phyloP scores from a whole-genome alignment of 352 stramenopile species.

The Thraustochytrium sp. region DNA sequence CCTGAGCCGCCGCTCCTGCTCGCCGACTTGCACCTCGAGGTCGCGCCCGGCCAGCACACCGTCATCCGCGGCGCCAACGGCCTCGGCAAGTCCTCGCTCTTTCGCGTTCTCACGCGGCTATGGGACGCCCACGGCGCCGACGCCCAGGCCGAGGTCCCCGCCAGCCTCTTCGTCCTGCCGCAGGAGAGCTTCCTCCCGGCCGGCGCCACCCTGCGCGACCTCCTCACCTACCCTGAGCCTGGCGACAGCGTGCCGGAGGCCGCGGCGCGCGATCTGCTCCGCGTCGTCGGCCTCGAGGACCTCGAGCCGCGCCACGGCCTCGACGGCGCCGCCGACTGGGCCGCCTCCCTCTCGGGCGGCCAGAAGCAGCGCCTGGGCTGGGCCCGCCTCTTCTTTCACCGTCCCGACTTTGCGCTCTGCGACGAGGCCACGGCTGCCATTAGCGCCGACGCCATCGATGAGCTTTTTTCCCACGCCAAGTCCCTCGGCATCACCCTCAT shows the following conservation, averaged over 20 bases:
- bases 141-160: background rate
- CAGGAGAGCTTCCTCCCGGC: slow-evolving; percentile 24
- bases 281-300: background rate
- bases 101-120: background rate
- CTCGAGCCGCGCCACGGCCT: background rate
- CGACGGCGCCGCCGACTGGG: slow-evolving; percentile 5
- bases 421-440: slow-evolving; percentile 32
- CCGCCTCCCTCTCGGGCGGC: background rate
- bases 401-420: slow-evolving; percentile 19
- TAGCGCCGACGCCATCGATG: slow-evolving; percentile 22
- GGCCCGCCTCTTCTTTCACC: slow-evolving; percentile 37
- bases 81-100: slow-evolving; percentile 6
- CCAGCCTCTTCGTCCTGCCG: slow-evolving; percentile 21
- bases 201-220: background rate
- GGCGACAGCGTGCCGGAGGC: background rate
- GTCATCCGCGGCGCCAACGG: slow-evolving; percentile 30
- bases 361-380: slow-evolving; percentile 39
- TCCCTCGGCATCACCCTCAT: background rate
- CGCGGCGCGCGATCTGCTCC: background rate
- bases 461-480: slow-evolving; percentile 5
- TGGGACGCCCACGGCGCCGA: background rate
- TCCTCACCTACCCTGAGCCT: slow-evolving; percentile 26
- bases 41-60: background rate
- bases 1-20: background rate
- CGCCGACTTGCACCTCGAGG: background rate